Conservation (phyloP, 2,329 filamentous ascomycete genomes). For the Stenocarpella maydis region DNA sequence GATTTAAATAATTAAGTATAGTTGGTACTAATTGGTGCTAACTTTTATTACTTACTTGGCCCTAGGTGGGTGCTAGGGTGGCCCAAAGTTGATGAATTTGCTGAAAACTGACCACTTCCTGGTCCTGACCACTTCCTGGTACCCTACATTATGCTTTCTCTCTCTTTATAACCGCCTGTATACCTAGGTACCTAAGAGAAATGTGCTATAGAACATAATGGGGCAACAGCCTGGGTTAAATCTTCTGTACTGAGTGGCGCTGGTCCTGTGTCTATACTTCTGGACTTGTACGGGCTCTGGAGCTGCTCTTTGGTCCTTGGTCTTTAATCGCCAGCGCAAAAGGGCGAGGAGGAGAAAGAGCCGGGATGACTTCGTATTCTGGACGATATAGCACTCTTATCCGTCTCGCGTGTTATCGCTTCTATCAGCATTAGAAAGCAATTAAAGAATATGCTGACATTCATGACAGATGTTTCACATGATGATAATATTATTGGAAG, state of each 20-base stretch:
- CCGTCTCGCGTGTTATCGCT: background rate
- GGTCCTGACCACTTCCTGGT: too few relatives aligned
- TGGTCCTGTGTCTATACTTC: background rate
- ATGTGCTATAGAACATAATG: background rate
- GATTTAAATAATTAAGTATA: too few relatives aligned
- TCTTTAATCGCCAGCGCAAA: background rate
- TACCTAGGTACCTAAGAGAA: too few relatives aligned
- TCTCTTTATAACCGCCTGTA: too few relatives aligned
- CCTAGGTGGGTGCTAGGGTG: too few relatives aligned
- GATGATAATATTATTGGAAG: background rate
- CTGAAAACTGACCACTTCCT: too few relatives aligned
- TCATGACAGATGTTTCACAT: fast-evolving
- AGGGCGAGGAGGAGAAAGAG: background rate
- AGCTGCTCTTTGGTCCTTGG: background rate
- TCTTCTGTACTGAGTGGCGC: background rate
- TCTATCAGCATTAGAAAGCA: too few relatives aligned
- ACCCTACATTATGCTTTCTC: too few relatives aligned
- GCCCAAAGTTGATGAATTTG: too few relatives aligned
- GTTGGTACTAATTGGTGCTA: too few relatives aligned
- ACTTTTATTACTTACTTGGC: too few relatives aligned
- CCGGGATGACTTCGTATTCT: background rate
- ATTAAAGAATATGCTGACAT: background rate
- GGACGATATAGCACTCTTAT: background rate
- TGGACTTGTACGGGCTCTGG: background rate
- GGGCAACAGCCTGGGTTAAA: background rate